Evolutionary conservation across 495 filamentous ascomycete species (phyloP).

Genomic region (Neurospora sp.): DNA sequence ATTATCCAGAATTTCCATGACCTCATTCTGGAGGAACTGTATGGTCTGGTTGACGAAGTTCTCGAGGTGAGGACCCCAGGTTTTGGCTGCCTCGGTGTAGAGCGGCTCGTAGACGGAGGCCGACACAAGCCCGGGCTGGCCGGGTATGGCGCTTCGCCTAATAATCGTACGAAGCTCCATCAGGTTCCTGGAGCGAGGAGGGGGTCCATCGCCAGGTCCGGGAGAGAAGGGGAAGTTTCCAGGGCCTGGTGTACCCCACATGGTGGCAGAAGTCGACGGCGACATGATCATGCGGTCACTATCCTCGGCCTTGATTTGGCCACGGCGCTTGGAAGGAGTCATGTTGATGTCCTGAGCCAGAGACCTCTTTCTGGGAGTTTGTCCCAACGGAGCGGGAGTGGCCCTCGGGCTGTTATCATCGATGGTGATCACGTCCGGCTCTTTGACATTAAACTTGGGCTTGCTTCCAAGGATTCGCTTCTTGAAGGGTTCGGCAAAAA

Average conservation of each 20-base stretch:
- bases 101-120: constrained; percentile 31
- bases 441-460: constrained; percentile 31
- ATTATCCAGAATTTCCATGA: constrained; percentile 21
- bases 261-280: neutral
- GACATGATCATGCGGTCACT: neutral
- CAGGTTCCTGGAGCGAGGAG: constrained; percentile 9
- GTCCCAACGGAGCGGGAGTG: constrained; percentile 6
- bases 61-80: constrained; percentile 26
- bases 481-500: constrained; percentile 27
- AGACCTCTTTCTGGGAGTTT: constrained; percentile 11
- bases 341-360: constrained; percentile 1
- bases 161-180: constrained; percentile 30
- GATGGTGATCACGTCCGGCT: constrained; percentile 19
- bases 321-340: neutral
- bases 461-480: constrained; percentile 27
- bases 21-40: constrained; percentile 18
- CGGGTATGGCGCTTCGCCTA: constrained; percentile 25
- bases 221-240: neutral
- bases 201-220: neutral
- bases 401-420: constrained; percentile 12
- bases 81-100: constrained; percentile 24
- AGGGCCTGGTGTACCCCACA: neutral
- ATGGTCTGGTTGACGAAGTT: constrained; percentile 28
- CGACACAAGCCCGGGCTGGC: constrained; percentile 34
- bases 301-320: constrained; percentile 12